phyloP scores from a whole-genome alignment of 371 early-diverging fungal genomes.

The Mortierella sp. region DNA sequence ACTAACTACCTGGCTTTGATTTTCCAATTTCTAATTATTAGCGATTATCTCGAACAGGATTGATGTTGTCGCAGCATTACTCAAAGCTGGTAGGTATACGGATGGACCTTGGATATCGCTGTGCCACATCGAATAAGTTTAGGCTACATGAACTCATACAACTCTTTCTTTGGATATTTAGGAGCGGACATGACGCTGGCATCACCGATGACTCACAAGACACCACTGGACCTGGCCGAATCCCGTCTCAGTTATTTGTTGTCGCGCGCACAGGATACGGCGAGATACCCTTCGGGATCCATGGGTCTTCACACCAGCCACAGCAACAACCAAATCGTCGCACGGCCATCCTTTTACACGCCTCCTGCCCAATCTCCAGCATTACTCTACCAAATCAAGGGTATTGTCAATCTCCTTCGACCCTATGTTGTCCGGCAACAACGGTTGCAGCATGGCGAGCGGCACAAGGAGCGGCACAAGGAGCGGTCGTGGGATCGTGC shows the following conservation, averaged over 20 bases:
- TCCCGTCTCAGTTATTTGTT: constrained; percentile 46
- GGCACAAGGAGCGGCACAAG: constrained; percentile 41
- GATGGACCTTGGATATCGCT: background rate
- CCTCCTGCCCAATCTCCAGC: constrained; percentile 29
- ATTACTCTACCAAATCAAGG: constrained; percentile 46
- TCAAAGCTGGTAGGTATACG: constrained; percentile 41
- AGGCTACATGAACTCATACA: background rate
- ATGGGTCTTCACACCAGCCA: constrained; percentile 23
- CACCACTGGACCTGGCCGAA: constrained; percentile 52
- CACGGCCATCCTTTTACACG: constrained; percentile 23
- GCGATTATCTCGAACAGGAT: constrained; percentile 54
- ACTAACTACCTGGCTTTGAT: background rate
- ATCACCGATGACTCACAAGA: constrained; percentile 56
- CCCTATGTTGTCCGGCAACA: constrained; percentile 55
- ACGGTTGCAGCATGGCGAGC: constrained; percentile 39
- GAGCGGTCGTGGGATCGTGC: constrained; percentile 53
- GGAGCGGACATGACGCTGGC: constrained; percentile 56
- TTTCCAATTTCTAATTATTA: background rate
- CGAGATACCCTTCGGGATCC: constrained; percentile 10
- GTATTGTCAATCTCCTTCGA: constrained; percentile 40
- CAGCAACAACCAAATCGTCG: constrained; percentile 34
- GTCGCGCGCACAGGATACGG: constrained; percentile 44
- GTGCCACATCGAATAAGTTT: background rate
- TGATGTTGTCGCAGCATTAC: constrained; percentile 52
- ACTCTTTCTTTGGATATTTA: background rate